Conservation (phyloP, 306 rosid genomes). For the Quercus bicolor region DNA sequence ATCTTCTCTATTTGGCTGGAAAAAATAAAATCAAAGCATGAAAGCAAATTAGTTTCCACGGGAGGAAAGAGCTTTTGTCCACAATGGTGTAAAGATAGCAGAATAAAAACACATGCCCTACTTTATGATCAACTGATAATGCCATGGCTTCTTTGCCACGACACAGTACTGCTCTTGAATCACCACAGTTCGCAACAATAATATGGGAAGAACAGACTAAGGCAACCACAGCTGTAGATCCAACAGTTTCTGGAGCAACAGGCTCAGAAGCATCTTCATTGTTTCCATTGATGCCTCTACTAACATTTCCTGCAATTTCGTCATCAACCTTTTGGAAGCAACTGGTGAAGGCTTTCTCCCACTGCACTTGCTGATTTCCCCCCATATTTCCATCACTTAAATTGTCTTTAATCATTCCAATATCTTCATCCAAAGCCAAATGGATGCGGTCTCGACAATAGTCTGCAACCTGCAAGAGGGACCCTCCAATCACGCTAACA, state of each 20-base stretch:
- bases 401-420: slow-evolving; percentile 24
- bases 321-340: slow-evolving; percentile 50
- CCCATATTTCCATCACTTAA: slow-evolving; percentile 19
- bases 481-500: slow-evolving; percentile 8
- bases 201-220: slow-evolving; percentile 52
- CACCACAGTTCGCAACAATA: slow-evolving; percentile 61
- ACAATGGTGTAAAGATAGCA: neutral
- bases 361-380: slow-evolving; percentile 31
- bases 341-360: slow-evolving; percentile 44
- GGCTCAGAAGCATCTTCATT: slow-evolving; percentile 34
- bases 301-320: slow-evolving; percentile 47
- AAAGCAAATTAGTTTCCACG: neutral
- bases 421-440: slow-evolving; percentile 49
- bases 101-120: slow-evolving; percentile 13
- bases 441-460: slow-evolving; percentile 53
- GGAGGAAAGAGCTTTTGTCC: neutral
- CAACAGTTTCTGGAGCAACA: slow-evolving; percentile 56
- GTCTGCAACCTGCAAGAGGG: slow-evolving; percentile 47
- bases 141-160: slow-evolving; percentile 57
- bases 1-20: slow-evolving; percentile 59
- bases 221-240: slow-evolving; percentile 58
- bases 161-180: slow-evolving; percentile 56
- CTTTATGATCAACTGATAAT: slow-evolving; percentile 54
- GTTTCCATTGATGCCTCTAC: slow-evolving; percentile 6
- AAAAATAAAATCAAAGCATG: neutral